Evolutionary conservation across 2,329 filamentous ascomycete species (phyloP), one percentile per base, ranked within the genome.

Genomic region (Fusarium euwallaceae): DNA sequence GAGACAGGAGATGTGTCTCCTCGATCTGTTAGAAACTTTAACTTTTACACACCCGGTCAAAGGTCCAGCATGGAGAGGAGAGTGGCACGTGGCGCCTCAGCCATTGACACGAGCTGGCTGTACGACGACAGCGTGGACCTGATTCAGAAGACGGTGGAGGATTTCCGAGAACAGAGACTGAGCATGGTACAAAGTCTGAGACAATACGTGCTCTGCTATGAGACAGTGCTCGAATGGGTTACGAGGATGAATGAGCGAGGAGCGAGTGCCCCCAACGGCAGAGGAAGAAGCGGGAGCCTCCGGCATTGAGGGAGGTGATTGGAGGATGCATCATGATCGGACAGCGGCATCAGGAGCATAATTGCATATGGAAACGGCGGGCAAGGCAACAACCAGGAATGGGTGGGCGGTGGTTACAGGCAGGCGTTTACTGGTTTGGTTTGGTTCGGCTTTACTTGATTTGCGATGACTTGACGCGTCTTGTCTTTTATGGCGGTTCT

Each of bases 131-230:
- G 90, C 29, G 80, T 94, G 2, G 97, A 99, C 81, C 83, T 98
- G 69, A 92, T 99, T 58, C 92, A 94, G 72, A 92, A 91, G 81
- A 97, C 95, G 0, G 96, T 99, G 2, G 93, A 97, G 77, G 95
- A 98, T 78, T 98, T 99, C 82, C 88, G 97, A 66, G 87, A 89
- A 59, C 97, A 99, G 84, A 88, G 97, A 74, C 85, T 98, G 22
- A 98, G 95, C 83, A 99, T 98, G 95, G 96, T 99, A 51, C 97
- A 98, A 83, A 98, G 93, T 78, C 85, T 98, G 67, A 88, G 94
- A 70, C 97, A 99, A 82, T 98, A 93, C 84, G 96, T 98, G 60
- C 90, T 99, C 37, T 99, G 97, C 83, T 99, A 99, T 82, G 97
- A 99, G 85, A 97, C 94, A 45, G 89, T 98, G 8, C 85, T 97